Evolutionary conservation across 2,329 filamentous ascomycete genomes (phyloP).

Genomic region (Camptophora hylomeconis): DNA sequence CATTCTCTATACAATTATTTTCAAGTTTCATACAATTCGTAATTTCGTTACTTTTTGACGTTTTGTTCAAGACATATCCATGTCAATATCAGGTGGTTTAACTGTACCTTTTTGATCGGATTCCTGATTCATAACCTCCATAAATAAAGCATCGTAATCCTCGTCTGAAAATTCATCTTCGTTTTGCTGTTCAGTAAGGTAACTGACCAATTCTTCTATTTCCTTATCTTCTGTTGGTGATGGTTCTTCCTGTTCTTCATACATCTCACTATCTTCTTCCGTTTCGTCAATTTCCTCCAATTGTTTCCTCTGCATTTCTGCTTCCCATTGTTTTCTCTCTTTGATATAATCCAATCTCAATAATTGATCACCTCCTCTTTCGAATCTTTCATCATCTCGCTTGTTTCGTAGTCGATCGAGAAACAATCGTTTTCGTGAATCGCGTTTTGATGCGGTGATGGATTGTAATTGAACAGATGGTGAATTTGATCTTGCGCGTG

Average conservation of each 20-base stretch:
- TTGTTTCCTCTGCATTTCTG: slow-evolving; percentile 14
- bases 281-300: slow-evolving; percentile 4
- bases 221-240: slow-evolving; percentile 13
- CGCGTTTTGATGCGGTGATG: not conserved
- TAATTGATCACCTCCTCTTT: slow-evolving; percentile 29
- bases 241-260: slow-evolving; percentile 18
- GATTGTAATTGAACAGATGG: not conserved
- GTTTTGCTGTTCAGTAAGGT: slow-evolving; percentile 5
- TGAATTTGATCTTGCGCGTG: not conserved
- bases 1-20: slow-evolving; percentile 1
- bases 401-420: slow-evolving; percentile 26
- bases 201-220: slow-evolving; percentile 16
- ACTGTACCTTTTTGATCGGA: slow-evolving; percentile 8
- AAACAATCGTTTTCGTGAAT: slow-evolving; percentile 19
- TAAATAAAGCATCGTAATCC: slow-evolving; percentile 51
- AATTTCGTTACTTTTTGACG: too few species aligned
- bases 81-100: slow-evolving; percentile 25
- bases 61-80: slow-evolving; percentile 11
- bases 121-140: slow-evolving; percentile 46
- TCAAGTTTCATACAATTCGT: too few species aligned
- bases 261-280: slow-evolving; percentile 11
- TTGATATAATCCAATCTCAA: slow-evolving; percentile 29
- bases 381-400: slow-evolving; percentile 26
- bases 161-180: slow-evolving; percentile 17
- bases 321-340: slow-evolving; percentile 27